These are phyloP conservation scores for Lachnum nothofagi DNA, from an alignment of 2,329 filamentous ascomycete species.

Conservation along the genomic window DNA sequence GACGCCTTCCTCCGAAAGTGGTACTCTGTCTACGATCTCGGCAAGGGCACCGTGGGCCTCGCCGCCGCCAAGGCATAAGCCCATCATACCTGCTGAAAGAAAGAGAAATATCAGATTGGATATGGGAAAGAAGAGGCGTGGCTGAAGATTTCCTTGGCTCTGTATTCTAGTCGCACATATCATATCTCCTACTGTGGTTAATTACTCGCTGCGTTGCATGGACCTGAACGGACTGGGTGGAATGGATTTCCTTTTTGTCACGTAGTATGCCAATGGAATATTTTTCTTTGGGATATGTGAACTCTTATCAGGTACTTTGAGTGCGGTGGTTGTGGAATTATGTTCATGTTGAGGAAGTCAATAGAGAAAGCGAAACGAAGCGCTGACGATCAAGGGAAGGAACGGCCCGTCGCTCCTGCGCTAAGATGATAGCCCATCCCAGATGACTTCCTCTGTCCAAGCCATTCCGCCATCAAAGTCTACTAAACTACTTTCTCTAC, in stretches of 20 bases:
- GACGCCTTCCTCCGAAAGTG: constrained; percentile 79
- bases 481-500: no score
- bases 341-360: no score
- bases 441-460: no score
- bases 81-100: neutral
- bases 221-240: neutral
- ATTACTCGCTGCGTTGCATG: neutral
- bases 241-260: constrained; percentile 9
- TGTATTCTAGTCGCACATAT: constrained; percentile 20
- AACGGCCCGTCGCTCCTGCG: no score
- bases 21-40: constrained; percentile 96
- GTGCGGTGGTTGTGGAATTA: no score
- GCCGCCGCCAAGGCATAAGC: constrained; percentile 66
- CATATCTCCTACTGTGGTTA: neutral
- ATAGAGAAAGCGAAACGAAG: no score
- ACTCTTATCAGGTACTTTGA: neutral
- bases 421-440: no score
- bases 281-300: constrained; percentile 3
- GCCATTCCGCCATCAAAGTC: no score
- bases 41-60: constrained; percentile 81
- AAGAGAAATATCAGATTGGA: constrained; percentile 11
- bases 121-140: constrained; percentile 7
- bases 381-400: no score
- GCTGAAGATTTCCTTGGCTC: constrained; percentile 17
- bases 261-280: constrained; percentile 3